These are phyloP conservation scores for Leccinum proliferum DNA, from an alignment of 1,284 basidiomycete species.

Conservation along the genomic window DNA sequence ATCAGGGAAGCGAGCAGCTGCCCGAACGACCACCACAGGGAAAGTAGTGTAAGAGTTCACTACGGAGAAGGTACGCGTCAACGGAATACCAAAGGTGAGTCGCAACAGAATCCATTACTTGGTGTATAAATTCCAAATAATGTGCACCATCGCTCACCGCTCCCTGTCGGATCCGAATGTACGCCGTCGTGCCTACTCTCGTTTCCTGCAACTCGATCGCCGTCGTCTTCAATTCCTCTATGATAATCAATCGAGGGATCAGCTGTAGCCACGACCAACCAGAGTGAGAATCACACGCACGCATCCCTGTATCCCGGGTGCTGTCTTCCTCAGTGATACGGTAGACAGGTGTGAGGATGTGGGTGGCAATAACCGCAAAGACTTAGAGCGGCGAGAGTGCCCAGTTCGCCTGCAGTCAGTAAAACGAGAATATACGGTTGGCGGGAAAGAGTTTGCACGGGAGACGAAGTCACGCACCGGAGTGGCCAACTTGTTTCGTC, in stretches of 20 bases:
- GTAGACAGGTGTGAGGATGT: constrained; percentile 85
- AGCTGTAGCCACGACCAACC: not conserved
- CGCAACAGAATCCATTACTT: constrained; percentile 25
- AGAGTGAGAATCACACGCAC: constrained; percentile 34
- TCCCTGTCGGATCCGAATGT: constrained; percentile 76
- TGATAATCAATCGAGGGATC: not conserved
- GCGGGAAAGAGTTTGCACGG: not conserved
- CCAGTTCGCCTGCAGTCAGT: constrained; percentile 54
- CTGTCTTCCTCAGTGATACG: constrained; percentile 82
- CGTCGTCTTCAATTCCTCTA: constrained; percentile 82
- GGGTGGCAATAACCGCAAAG: constrained; percentile 82
- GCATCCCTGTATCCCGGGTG: constrained; percentile 71
- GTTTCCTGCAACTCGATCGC: constrained; percentile 82
- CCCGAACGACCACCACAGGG: constrained; percentile 62
- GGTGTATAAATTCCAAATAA: constrained; percentile 52
- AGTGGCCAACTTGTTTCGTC: constrained; percentile 47
- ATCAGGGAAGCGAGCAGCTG: constrained; percentile 49
- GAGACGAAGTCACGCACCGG: constrained; percentile 31
- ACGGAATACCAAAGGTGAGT: not conserved
- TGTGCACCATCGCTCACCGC: constrained; percentile 51
- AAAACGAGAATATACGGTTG: constrained; percentile 9
- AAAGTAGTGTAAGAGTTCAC: constrained; percentile 62
- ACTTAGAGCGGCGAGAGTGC: constrained; percentile 74
- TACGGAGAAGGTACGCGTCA: constrained; percentile 21
- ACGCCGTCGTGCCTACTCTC: constrained; percentile 82